These are phyloP conservation scores for Micractinium sp. DNA, from an alignment of 139 green algal species.

Conservation along the genomic window DNA sequence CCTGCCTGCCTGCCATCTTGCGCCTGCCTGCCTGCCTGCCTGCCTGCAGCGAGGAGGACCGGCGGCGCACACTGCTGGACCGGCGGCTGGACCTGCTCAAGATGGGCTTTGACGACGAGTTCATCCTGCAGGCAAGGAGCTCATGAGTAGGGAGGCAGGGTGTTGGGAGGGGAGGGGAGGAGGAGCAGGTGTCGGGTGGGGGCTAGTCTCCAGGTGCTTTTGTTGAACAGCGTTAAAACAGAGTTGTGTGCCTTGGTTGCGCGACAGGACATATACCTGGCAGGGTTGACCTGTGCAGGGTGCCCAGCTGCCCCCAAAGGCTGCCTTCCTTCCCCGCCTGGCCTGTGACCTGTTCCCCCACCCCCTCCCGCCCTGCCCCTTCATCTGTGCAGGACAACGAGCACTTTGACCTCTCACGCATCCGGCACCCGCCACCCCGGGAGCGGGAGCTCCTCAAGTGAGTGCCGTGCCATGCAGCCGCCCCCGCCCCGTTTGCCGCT, in stretches of 20 bases:
- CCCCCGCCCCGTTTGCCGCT: background rate
- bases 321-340: background rate
- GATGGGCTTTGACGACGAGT: background rate
- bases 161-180: background rate
- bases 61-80: constrained; percentile 1
- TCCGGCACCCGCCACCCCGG: constrained; percentile 1
- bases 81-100: constrained; percentile 14
- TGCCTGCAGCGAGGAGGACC: constrained; percentile 23
- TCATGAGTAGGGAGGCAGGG: background rate
- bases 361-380: background rate
- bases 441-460: background rate
- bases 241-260: no score
- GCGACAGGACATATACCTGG: no score
- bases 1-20: background rate
- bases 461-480: background rate
- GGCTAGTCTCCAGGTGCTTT: no score
- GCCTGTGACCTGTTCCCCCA: background rate
- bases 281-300: no score
- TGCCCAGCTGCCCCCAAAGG: no score
- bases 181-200: no score
- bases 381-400: constrained; percentile 3
- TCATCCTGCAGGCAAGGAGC: background rate
- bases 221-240: background rate
- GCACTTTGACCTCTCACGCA: constrained; percentile 18
- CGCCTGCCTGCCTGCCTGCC: background rate